Evolutionary conservation across 2,329 filamentous ascomycete species (phyloP).

Genomic region (Byssothecium circinans): DNA sequence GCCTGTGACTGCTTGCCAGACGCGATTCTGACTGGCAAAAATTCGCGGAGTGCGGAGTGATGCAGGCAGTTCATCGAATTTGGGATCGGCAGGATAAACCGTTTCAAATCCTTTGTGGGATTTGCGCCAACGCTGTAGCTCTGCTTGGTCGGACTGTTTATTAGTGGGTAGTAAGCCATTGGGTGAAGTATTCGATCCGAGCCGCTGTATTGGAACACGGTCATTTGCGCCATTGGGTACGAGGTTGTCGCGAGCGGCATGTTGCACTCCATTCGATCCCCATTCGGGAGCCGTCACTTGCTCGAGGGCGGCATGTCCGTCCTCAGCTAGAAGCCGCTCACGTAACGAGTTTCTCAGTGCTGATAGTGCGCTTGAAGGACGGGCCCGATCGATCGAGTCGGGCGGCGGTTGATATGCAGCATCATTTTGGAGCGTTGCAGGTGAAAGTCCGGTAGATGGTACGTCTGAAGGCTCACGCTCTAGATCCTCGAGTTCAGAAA

Average conservation of each 20-base stretch:
- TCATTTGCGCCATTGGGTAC: no score
- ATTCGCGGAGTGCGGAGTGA: slow-evolving; percentile 29
- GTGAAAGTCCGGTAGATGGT: background rate
- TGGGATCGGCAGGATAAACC: slow-evolving; percentile 10
- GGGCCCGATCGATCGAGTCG: background rate
- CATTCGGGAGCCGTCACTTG: background rate
- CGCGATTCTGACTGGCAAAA: slow-evolving; percentile 56
- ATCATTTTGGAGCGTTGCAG: background rate
- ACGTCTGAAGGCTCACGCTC: slow-evolving; percentile 18
- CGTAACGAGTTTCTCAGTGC: slow-evolving; percentile 22
- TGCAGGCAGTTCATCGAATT: slow-evolving; percentile 30
- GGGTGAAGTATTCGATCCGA: no score
- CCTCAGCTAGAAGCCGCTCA: slow-evolving; percentile 19
- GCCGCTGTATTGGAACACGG: no score
- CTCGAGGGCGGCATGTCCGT: background rate
- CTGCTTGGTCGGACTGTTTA: background rate
- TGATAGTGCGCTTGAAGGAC: slow-evolving; percentile 18
- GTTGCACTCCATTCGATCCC: background rate
- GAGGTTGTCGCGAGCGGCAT: background rate
- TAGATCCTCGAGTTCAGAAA: slow-evolving; percentile 36
- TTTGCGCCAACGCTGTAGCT: slow-evolving; percentile 1
- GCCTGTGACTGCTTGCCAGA: slow-evolving; percentile 63
- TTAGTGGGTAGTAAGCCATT: no score
- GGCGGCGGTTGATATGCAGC: background rate
- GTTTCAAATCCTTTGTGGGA: slow-evolving; percentile 16